Evolutionary conservation across 345 rosid species (phyloP).

Genomic region (Dovyalis caffra): DNA sequence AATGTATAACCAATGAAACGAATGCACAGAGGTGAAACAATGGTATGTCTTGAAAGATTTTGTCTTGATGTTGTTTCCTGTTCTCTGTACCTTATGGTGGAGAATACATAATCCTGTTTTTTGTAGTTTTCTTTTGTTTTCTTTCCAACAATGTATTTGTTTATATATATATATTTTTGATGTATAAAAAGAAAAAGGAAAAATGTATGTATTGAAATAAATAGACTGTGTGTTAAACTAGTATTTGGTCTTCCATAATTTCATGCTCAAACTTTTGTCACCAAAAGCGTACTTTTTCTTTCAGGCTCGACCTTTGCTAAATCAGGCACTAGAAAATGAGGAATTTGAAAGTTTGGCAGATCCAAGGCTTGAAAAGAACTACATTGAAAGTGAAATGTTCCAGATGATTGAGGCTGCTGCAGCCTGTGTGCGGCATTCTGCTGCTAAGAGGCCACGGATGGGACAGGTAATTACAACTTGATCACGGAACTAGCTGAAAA

Average conservation of each 20-base stretch:
- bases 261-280: constrained; percentile 7
- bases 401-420: constrained; percentile 87
- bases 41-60: constrained; percentile 4
- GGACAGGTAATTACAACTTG: constrained; percentile 57
- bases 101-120: not conserved
- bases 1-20: not conserved
- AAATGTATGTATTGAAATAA: not conserved
- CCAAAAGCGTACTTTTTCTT: constrained; percentile 9
- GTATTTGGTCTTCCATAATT: not conserved
- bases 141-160: not conserved
- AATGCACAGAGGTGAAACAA: constrained; percentile 2
- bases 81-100: not conserved
- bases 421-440: constrained; percentile 84
- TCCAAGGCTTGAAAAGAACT: constrained; percentile 68
- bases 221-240: not conserved
- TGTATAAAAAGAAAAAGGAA: not conserved
- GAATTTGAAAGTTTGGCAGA: constrained; percentile 63
- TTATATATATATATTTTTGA: too few relatives aligned
- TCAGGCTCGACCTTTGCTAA: constrained; percentile 91
- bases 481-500: not conserved
- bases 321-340: constrained; percentile 60
- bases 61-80: not conserved
- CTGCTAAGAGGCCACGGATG: constrained; percentile 91
- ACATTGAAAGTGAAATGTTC: constrained; percentile 66
- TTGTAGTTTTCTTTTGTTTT: not conserved